A percentile compares a stretch with the other conserved stretches of the same genome.
Evolutionary conservation across 345 rosid genomes (phyloP).

Genomic region (Ceriops tagal): DNA sequence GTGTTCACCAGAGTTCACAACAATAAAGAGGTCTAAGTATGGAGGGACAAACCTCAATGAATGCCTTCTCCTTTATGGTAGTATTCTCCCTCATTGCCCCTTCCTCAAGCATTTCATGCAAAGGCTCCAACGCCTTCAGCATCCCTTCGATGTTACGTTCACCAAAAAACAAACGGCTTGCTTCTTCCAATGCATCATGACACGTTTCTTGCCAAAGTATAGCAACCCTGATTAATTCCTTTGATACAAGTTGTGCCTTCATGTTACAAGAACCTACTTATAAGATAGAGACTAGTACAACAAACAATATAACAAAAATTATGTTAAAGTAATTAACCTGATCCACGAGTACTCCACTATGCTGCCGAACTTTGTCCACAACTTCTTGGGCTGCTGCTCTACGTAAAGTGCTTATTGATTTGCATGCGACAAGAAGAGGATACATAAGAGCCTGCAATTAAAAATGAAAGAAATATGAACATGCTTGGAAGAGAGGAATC

Average conservation of each 20-base stretch:
- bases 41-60: slow-evolving; percentile 66
- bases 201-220: slow-evolving; percentile 99
- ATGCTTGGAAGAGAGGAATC: too few species aligned
- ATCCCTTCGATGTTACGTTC: slow-evolving; percentile 96
- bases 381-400: slow-evolving; percentile 97
- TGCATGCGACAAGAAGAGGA: slow-evolving; percentile 97
- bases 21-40: not conserved
- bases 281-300: not conserved
- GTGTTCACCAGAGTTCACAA: not conserved
- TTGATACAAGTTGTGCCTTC: slow-evolving; percentile 96
- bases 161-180: slow-evolving; percentile 95
- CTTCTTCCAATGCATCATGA: slow-evolving; percentile 99
- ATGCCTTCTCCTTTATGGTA: slow-evolving; percentile 84
- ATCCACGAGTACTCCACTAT: slow-evolving; percentile 87
- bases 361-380: slow-evolving; percentile 94
- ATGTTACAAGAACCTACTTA: slow-evolving; percentile 10
- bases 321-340: slow-evolving; percentile 52
- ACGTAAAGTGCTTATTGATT: slow-evolving; percentile 91
- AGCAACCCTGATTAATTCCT: slow-evolving; percentile 89
- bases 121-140: slow-evolving; percentile 91
- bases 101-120: slow-evolving; percentile 87
- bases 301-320: not conserved
- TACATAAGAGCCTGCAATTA: slow-evolving; percentile 90
- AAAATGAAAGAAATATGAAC: not conserved
- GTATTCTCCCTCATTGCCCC: slow-evolving; percentile 68